Percentiles rank a stretch among this genome's conserved stretches.
Evolutionary conservation across 345 rosid genomes (phyloP).

Genomic region (Rhizophora apiculata): DNA sequence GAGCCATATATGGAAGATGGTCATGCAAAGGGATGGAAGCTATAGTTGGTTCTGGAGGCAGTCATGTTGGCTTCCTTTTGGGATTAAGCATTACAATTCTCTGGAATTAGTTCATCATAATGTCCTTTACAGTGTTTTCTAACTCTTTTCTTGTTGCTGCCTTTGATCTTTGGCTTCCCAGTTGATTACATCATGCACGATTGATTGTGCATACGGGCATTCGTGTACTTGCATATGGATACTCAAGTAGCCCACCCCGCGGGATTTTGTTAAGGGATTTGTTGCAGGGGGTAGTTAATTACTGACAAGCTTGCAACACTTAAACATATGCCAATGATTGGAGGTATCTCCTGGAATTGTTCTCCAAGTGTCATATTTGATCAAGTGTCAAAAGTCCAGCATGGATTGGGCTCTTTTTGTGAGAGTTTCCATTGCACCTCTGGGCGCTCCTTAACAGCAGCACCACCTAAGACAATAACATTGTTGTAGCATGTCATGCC

Average conservation of each 20-base stretch:
- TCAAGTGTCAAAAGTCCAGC: background rate
- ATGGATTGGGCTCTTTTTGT: constrained; percentile 1
- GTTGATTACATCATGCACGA: background rate
- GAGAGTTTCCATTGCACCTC: background rate
- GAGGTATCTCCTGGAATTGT: background rate
- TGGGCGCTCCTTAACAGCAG: background rate
- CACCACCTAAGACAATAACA: background rate
- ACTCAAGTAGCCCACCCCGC: background rate
- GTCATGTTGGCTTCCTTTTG: background rate
- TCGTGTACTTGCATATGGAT: too few species aligned
- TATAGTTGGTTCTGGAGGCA: constrained; percentile 20
- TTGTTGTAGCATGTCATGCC: background rate
- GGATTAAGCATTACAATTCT: background rate
- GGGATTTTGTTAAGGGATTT: background rate
- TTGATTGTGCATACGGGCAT: background rate
- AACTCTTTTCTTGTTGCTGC: background rate
- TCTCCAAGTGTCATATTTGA: background rate
- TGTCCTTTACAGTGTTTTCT: background rate
- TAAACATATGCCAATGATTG: constrained; percentile 4
- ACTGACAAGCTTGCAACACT: background rate
- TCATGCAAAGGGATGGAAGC: constrained; percentile 67
- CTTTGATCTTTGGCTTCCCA: background rate
- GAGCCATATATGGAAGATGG: constrained; percentile 78
- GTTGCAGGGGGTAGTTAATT: background rate
- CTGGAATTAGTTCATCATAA: too few species aligned